Evolutionary conservation across 352 stramenopile genomes (phyloP).

Genomic region (Pythium rhizo-oryzae): DNA sequence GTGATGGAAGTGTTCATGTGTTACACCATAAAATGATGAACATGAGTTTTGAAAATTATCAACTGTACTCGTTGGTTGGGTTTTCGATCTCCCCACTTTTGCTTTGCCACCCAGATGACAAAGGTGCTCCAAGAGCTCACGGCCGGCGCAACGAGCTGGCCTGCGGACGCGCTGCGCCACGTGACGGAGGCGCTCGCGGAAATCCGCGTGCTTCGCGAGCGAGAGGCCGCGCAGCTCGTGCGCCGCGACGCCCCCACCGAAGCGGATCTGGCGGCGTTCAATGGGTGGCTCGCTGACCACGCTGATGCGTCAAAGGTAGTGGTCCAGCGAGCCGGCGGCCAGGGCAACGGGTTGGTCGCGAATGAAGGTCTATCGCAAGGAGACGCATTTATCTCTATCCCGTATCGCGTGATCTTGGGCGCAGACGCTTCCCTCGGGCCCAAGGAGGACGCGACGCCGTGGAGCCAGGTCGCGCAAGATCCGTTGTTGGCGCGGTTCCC

Average conservation of each 20-base stretch:
- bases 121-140: conserved; percentile 36
- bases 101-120: conserved; percentile 18
- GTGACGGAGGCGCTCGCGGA: conserved; percentile 34
- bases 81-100: neutral
- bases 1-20: too few relatives aligned
- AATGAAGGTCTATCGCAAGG: conserved; percentile 27
- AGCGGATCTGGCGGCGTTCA: conserved; percentile 31
- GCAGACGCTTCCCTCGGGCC: conserved; percentile 32
- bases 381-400: conserved; percentile 39
- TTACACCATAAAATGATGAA: neutral
- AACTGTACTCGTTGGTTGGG: neutral
- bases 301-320: conserved; percentile 15
- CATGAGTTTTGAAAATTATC: neutral
- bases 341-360: conserved; percentile 40
- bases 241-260: conserved; percentile 17
- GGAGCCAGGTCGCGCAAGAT: conserved; percentile 36
- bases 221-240: conserved; percentile 29
- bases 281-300: conserved; percentile 34
- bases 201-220: conserved; percentile 30
- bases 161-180: conserved; percentile 32
- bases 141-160: conserved; percentile 36
- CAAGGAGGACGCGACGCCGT: conserved; percentile 13
- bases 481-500: conserved; percentile 44
- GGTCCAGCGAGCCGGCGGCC: conserved; percentile 31
- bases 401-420: conserved; percentile 37